phyloP scores from a whole-genome alignment of 305 asterid genomes.

The Fraxinus angustifolia region DNA sequence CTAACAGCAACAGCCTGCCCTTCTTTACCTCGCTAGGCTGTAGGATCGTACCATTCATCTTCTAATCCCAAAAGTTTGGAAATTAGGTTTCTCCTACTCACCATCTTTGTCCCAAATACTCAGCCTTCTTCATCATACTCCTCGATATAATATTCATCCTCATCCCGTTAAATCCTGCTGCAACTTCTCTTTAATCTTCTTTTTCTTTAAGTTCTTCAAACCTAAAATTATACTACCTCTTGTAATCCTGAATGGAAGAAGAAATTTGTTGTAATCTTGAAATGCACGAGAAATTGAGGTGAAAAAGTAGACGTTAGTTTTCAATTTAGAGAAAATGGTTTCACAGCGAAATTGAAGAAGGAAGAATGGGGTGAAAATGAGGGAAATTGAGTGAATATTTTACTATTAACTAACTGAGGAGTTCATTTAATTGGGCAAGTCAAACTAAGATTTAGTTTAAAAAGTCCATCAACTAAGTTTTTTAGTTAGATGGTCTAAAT shows the following conservation, averaged over 20 bases:
- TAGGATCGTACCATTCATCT: slow-evolving; percentile 27
- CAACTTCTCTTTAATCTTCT: slow-evolving; percentile 74
- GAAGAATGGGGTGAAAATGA: no score
- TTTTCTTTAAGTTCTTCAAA: slow-evolving; percentile 78
- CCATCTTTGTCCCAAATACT: slow-evolving; percentile 10
- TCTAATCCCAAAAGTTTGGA: background rate
- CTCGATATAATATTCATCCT: slow-evolving; percentile 61
- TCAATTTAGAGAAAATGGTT: no score
- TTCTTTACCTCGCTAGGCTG: slow-evolving; percentile 46
- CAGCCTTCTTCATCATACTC: slow-evolving; percentile 61
- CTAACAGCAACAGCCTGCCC: slow-evolving; percentile 35
- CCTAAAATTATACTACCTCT: slow-evolving; percentile 68
- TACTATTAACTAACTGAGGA: no score
- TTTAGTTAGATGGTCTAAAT: no score
- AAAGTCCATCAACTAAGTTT: no score
- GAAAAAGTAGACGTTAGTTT: no score
- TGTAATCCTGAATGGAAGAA: slow-evolving; percentile 43
- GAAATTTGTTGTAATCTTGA: no score
- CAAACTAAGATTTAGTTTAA: no score
- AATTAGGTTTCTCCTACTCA: background rate
- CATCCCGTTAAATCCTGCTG: slow-evolving; percentile 65
- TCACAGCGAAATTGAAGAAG: no score
- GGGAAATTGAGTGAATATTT: no score
- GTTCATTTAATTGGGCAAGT: no score
- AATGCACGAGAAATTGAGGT: no score